Evolutionary conservation across 1,139 yeast species (phyloP).

Genomic region (Blastobotrys buckinghamii): DNA sequence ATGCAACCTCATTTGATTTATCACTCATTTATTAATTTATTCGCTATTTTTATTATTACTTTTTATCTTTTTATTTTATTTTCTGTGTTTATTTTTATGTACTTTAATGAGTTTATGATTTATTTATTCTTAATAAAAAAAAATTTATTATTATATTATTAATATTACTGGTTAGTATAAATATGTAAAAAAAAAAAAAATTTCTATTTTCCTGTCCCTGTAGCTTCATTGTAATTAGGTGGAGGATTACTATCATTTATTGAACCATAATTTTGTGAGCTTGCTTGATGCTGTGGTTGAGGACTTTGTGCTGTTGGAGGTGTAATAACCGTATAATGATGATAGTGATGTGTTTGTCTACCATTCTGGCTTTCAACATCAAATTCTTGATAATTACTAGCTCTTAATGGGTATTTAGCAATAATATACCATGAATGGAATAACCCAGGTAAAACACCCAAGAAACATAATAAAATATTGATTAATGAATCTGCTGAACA

Average conservation of each 20-base stretch:
- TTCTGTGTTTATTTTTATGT: not conserved
- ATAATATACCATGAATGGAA: conserved; percentile 42
- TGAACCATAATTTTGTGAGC: conserved; percentile 7
- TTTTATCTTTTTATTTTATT: not conserved
- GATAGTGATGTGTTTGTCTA: conserved; percentile 15
- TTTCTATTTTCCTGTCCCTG: not conserved
- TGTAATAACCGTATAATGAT: conserved; percentile 9
- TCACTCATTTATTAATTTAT: conserved; percentile 2
- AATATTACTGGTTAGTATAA: not conserved
- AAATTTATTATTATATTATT: not conserved
- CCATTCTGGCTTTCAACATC: conserved; percentile 9
- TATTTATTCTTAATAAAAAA: not conserved
- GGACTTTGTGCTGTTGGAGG: conserved; percentile 5
- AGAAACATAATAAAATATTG: conserved; percentile 64
- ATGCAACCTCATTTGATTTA: conserved; percentile 4
- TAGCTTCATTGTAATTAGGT: conserved; percentile 8
- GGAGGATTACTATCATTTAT: conserved; percentile 6
- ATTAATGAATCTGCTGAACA: conserved; percentile 66
- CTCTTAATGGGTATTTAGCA: conserved; percentile 35
- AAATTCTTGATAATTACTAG: not conserved
- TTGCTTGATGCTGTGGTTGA: conserved; percentile 2
- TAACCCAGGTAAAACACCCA: conserved; percentile 78
- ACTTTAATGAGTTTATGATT: not conserved
- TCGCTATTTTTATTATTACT: too few species aligned
- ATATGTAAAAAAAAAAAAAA: not conserved